phyloP scores from a whole-genome alignment of 2,329 filamentous ascomycete genomes.

The Ascochyta fabae region DNA sequence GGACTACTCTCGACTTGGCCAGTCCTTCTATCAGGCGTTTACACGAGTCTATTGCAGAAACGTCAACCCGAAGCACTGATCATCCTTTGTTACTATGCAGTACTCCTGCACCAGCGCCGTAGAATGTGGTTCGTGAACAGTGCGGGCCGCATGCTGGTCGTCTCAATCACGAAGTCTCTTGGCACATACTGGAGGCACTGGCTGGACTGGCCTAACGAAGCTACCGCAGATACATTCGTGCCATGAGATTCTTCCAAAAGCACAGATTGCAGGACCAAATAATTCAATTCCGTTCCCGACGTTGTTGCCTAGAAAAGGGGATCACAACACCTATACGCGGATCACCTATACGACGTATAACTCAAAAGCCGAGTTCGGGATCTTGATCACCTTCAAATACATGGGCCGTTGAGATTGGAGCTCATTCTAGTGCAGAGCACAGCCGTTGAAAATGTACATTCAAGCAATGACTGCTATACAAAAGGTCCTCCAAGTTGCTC shows the following conservation, averaged over 20 bases:
- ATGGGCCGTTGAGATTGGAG: background rate
- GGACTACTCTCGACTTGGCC: constrained; percentile 29
- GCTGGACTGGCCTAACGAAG: constrained; percentile 30
- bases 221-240: background rate
- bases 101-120: constrained; percentile 25
- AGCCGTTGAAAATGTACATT: background rate
- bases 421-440: background rate
- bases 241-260: background rate
- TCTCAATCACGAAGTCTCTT: constrained; percentile 20
- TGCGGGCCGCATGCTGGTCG: constrained; percentile 24
- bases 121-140: constrained; percentile 25
- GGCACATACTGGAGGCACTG: constrained; percentile 28
- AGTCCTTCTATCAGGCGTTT: constrained; percentile 23
- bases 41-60: constrained; percentile 25
- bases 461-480: background rate
- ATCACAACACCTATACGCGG: background rate
- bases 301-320: too few relatives aligned
- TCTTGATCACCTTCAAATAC: background rate
- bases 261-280: background rate
- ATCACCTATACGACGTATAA: constrained; percentile 1
- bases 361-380: too few relatives aligned
- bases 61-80: constrained; percentile 30
- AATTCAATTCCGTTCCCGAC: too few relatives aligned
- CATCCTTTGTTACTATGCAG: constrained; percentile 29
- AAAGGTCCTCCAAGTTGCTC: background rate